Evolutionary conservation across 306 rosid genomes (phyloP), one percentile per base, ranked within the genome.

Genomic region (Vigna reflexopilosa): DNA sequence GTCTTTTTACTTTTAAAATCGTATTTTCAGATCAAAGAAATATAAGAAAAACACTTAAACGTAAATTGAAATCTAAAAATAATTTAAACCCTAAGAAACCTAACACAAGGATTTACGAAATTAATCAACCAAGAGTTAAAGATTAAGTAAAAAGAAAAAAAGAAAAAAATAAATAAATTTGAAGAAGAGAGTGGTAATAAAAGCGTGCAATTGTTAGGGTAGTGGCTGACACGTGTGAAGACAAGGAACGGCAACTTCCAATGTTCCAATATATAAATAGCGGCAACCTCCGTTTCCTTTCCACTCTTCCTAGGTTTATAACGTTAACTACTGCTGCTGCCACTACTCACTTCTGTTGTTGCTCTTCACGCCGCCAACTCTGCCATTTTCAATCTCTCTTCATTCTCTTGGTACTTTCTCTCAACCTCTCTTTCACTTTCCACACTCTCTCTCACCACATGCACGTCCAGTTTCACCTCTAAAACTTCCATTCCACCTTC

Each of bases 321-420:
- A 67, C 54, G 72, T 67, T 67, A 67, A 42, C 72, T 11, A 54
- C 17, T 36, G 69, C 11, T 40, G 45, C 10, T 42, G 47, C 47
- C 13, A 42, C 38, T 42, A 42, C 72, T 11, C 12, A 17, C 71
- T 20, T 19, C 54, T 0, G 17, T 13, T 0, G 10, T 13, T 20
- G 12, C 34, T 20, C 3, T 3, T 19, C 51, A n/a, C 70, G 70
- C 70, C 87, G 87, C 89, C 75, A 67, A 82, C 68, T 14, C 64
- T n/a, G 26, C 77, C 38, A 47, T 14, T 24, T 7, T 34, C 67
- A 7, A 6, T 24, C 77, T 42, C 1, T 15, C 30, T 65, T 9
- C 77, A 16, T 16, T 66, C 24, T 62, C 66, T 51, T 10, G 82
- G 81, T 80, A 72, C 73, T 50, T 8, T 56, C 78, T 56, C 72